Base-by-base conservation (phyloP, 2,329 filamentous ascomycete species). In the Epichloe sylvatica region DNA sequence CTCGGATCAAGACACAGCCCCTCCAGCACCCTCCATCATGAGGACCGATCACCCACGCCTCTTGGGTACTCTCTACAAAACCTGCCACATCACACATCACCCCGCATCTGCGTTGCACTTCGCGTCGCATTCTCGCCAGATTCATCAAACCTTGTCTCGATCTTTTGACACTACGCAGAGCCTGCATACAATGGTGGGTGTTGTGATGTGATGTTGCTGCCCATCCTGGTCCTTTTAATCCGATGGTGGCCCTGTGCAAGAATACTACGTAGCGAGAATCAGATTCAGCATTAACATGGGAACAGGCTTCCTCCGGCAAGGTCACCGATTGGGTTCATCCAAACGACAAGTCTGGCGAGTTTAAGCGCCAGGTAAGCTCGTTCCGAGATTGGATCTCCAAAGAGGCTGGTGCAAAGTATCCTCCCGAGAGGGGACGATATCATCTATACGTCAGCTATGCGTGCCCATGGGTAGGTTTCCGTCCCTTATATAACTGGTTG, bases 391-490 rank as follows among this genome's bases (percentile, higher is more conserved):
- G 73, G 66, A 85, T 95, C 65, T 87, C 84, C 34, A 78, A 75
- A 54, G 78, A 86, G 57, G 68, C 79, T 1, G 82, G 78, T 40
- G 83, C 86, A 5, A 70, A 82, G 64, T 96, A 89, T 58, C 85
- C 88, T 5, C 78, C 88, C 1, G 91, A 97, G 69, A 87, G 86
- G 69, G 87, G 78, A 48, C 78, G 92, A 50, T 98, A 98, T 66
- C 92, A 98, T 69, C 80, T 98, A 59, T 98, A 91, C 64, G 84
- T 95, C 57, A 91, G 84, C 60, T 95, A 94, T 67, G 90, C 90
- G 6, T 96, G 90, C 67, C 90, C 90, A 4, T 96, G 90, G 90
- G 83, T 73, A 58, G 48, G 68, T 60, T n/a, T 23, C 30, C 23
- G 23, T 21, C 13, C 12, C 17, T 11, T 15, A 2, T 8, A 12